Evolutionary conservation across 1,284 basidiomycete species (phyloP), one percentile per base, ranked within the genome.

Genomic region (Naganishia sp.): DNA sequence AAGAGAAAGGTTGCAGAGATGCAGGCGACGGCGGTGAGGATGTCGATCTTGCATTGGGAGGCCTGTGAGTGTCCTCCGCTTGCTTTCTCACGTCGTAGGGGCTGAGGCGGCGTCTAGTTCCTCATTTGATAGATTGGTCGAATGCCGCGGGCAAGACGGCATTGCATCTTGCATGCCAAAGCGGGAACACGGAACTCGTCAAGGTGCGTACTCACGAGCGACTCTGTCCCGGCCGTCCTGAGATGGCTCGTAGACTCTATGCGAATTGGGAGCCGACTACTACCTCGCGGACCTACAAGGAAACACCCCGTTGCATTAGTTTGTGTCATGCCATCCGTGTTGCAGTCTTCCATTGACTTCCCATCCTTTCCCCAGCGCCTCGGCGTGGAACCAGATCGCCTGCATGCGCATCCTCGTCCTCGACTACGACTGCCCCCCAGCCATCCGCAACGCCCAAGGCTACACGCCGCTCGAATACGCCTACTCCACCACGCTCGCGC

Each of bases 231-330:
- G 0, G 48, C 59, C 23, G 31, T 49, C 21, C 31, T 28, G 23
- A 33, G 3, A 3, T 7, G 63, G 70, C 2, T 18, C 68, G 64
- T 73, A 93, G 89, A 90, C 93, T 85, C 82, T 97, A 48, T 89
- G 90, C 74, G 92, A 94, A 76, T 79, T 91, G 21, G 91, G 88
- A 3, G 92, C 93, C 16, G 92, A 96, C 78, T 83, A 89, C 67
- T 89, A 95, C 79, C 80, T 95, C 60, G 84, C 92, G 10, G 94
- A 97, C 80, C 86, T 92, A 66, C 86, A 90, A 77, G 94, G 94
- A 39, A 95, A 96, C 75, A 91, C 92, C 0, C 88, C 94, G 16
- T 80, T 97, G 61, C 94, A 98, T 77, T 94, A 93, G 90, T 93
- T 75, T 79, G 89, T 82, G 2, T 28, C 28, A 5, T 28, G 28